Evolutionary conservation across 305 asterid species (phyloP).

Genomic region (Fraxinus velutina): DNA sequence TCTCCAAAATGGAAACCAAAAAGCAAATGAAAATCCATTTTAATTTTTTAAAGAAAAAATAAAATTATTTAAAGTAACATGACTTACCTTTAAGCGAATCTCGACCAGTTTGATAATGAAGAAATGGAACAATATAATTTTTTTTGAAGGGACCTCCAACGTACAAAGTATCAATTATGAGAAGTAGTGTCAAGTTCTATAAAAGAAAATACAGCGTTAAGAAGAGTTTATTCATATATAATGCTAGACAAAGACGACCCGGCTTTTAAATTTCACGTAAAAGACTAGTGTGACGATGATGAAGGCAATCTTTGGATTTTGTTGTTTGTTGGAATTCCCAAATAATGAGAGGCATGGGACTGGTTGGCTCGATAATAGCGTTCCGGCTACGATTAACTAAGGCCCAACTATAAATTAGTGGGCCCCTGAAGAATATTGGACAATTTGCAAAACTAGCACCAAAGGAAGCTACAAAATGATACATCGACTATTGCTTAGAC

Average conservation of each 20-base stretch:
- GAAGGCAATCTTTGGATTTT: background rate
- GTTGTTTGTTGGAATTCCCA: too few relatives aligned
- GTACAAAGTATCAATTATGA: background rate
- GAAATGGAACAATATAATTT: background rate
- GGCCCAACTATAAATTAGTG: background rate
- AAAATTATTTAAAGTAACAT: background rate
- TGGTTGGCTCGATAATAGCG: background rate
- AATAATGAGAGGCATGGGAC: background rate
- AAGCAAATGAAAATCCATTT: background rate
- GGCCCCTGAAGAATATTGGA: background rate
- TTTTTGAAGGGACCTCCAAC: background rate
- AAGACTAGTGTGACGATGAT: background rate
- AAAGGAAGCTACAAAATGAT: background rate
- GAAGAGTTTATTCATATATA: background rate
- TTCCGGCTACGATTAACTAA: background rate
- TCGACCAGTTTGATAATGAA: background rate
- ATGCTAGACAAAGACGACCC: background rate
- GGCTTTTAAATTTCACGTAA: background rate
- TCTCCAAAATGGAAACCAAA: background rate
- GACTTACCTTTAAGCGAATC: background rate
- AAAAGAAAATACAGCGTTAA: background rate
- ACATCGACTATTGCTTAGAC: background rate
- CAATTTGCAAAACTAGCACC: background rate
- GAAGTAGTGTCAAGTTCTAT: background rate
- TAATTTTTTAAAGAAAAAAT: background rate